Conservation (phyloP, 1,284 basidiomycete species). For the Rhizoctonia solani region DNA sequence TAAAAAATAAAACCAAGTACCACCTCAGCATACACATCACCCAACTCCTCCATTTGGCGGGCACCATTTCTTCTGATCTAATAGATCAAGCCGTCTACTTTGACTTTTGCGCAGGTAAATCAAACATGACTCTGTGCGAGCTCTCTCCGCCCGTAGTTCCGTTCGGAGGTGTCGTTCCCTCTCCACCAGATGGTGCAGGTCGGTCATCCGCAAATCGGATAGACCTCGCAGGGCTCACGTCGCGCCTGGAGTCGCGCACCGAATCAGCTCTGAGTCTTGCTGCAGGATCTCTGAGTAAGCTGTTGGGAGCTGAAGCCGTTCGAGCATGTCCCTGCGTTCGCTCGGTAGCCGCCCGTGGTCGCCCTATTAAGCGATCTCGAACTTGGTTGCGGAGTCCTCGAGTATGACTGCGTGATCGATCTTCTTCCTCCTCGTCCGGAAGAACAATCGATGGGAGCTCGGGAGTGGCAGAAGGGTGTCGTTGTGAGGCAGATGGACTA, state of each 20-base stretch:
- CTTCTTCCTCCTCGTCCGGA: slow-evolving; percentile 14
- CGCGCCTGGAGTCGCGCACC: slow-evolving; percentile 13
- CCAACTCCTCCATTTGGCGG: background rate
- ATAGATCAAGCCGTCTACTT: background rate
- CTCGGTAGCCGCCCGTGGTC: slow-evolving; percentile 5
- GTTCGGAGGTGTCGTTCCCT: background rate
- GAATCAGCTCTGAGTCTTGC: slow-evolving; percentile 13
- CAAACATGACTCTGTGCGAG: slow-evolving; percentile 22
- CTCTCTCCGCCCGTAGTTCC: background rate
- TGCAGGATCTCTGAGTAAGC: background rate
- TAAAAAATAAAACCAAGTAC: background rate
- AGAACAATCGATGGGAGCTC: background rate
- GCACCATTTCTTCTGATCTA: background rate
- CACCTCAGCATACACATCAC: background rate
- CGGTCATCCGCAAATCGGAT: slow-evolving; percentile 26
- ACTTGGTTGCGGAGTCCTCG: slow-evolving; percentile 23
- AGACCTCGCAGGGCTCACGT: slow-evolving; percentile 23
- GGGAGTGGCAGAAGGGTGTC: background rate
- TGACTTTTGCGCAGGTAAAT: slow-evolving; percentile 20
- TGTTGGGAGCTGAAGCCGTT: background rate
- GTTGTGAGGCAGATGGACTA: background rate
- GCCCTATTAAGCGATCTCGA: slow-evolving; percentile 14
- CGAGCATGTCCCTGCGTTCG: slow-evolving; percentile 5
- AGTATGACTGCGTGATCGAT: slow-evolving; percentile 16
- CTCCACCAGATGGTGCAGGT: slow-evolving; percentile 5